Evolutionary conservation across 1,284 basidiomycete species (phyloP), one percentile per base, ranked within the genome.

Genomic region (Trichosporon sp.): DNA sequence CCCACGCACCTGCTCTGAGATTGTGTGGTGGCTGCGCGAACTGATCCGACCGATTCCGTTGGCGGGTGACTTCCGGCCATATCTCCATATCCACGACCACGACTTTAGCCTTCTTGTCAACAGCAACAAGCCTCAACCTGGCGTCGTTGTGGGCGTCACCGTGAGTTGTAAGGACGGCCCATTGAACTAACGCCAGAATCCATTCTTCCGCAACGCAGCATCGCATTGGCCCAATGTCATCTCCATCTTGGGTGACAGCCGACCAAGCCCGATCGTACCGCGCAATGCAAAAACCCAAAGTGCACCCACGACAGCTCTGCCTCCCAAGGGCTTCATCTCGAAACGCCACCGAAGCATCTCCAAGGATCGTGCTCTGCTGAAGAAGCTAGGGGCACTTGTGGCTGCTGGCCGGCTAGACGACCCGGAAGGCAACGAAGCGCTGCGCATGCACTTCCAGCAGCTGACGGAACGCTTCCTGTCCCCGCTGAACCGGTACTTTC

Each of bases 1-100:
- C 10, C 90, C 92, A 0, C 83, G 86, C 16, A 85, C 87, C 69
- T 92, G 91, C 59, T 80, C 78, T 1, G 87, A 94, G 73, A 87
- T 90, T 36, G 82, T 95, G 19, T 90, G 92, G 91, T 92, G 93
- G 92, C 79, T 98, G 46, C 84, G 91, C 29, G 93, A 96, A 75
- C 81, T 98, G 2, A 78, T 97, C 10, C 86, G 91, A 31, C 95
- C 95, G 89, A 88, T 97, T 29, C 92, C 92, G 0, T 84, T 91
- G 19, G 87, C 89, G 0, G 87, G 87, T 2, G 95, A 98, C 75
- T 88, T 92, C 71, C 85, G 95, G 8, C 95, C 95, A 0, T 98
- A 95, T 78, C 91, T 98, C 70, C 96, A 94, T 16, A 94, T 98
- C 66, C 95, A 97, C 76, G 95, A 98, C 72, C 86, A 85, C 40